These are phyloP conservation scores for Calonectria pteridis DNA, from an alignment of 2,329 filamentous ascomycete genomes.

Conservation along the genomic window DNA sequence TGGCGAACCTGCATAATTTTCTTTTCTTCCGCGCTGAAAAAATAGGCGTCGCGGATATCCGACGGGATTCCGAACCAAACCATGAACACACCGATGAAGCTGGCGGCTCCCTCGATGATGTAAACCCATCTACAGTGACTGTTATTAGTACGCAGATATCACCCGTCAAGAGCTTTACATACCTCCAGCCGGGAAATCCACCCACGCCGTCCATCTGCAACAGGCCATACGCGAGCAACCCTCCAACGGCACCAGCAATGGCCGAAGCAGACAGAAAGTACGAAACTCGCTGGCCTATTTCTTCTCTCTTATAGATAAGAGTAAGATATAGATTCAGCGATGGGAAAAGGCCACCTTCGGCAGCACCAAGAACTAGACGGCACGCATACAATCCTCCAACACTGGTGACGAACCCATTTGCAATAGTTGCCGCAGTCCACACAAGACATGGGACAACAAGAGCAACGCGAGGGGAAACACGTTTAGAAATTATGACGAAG, in stretches of 20 bases:
- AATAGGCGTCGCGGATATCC: constrained; percentile 16
- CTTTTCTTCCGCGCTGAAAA: constrained; percentile 13
- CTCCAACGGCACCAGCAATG: constrained; percentile 56
- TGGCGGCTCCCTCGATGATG: constrained; percentile 59
- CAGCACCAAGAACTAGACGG: constrained; percentile 37
- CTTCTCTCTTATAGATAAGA: constrained; percentile 57
- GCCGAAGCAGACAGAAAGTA: constrained; percentile 63
- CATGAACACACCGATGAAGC: constrained; percentile 2
- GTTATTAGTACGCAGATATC: not conserved
- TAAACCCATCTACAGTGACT: constrained; percentile 55
- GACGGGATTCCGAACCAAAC: constrained; percentile 23
- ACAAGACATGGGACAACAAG: constrained; percentile 43
- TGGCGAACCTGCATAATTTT: constrained; percentile 19
- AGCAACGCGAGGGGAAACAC: constrained; percentile 48
- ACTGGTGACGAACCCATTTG: constrained; percentile 47
- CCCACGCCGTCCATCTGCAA: constrained; percentile 60
- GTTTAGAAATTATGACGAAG: constrained; percentile 49
- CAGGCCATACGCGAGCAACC: constrained; percentile 61
- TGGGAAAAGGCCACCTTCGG: constrained; percentile 45
- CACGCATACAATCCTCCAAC: constrained; percentile 42
- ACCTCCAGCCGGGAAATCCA: constrained; percentile 58
- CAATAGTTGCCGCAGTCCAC: constrained; percentile 45
- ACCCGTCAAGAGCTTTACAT: not conserved
- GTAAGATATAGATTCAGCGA: constrained; percentile 44
- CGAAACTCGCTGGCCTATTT: constrained; percentile 66